phyloP scores from a whole-genome alignment of 371 early-diverging fungal genomes.

The Amoeboradix gromovi region DNA sequence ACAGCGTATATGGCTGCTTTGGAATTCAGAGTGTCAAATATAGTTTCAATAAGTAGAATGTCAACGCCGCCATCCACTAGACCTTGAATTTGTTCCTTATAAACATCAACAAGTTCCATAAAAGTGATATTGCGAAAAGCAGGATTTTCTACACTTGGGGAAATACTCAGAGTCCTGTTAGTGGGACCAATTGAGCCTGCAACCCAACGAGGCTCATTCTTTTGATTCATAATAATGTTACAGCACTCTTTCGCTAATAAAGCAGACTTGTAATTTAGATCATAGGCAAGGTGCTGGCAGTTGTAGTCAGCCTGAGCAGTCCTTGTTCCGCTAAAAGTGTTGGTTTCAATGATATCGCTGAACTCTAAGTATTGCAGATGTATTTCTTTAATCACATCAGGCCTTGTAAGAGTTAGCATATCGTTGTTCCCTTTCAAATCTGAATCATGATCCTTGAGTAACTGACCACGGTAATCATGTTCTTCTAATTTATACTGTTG shows the following conservation, averaged over 20 bases:
- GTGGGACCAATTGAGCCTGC: constrained; percentile 77
- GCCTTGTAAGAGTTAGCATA: constrained; percentile 54
- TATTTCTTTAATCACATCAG: constrained; percentile 51
- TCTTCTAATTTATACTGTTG: constrained; percentile 48
- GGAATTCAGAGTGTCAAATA: constrained; percentile 77
- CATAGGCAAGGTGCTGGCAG: constrained; percentile 47
- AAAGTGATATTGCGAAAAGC: constrained; percentile 71
- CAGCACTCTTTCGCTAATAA: constrained; percentile 12
- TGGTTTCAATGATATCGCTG: constrained; percentile 68
- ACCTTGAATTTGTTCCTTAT: constrained; percentile 55
- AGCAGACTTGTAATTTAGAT: constrained; percentile 29
- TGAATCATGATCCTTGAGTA: constrained; percentile 42
- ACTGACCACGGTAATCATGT: constrained; percentile 48
- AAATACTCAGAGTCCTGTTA: constrained; percentile 75
- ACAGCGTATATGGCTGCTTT: constrained; percentile 74
- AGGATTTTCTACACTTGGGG: constrained; percentile 77
- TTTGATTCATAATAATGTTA: background rate
- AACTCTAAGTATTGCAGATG: constrained; percentile 60
- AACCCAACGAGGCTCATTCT: constrained; percentile 9
- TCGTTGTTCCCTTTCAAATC: constrained; percentile 82
- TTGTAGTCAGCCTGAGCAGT: constrained; percentile 73
- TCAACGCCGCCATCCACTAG: constrained; percentile 72
- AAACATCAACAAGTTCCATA: constrained; percentile 59
- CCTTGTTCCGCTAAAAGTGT: constrained; percentile 60
- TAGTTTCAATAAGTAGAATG: constrained; percentile 64